These are phyloP conservation scores for Exsudoporus frostii DNA, from an alignment of 768 basidiomycete genomes.

Conservation along the genomic window DNA sequence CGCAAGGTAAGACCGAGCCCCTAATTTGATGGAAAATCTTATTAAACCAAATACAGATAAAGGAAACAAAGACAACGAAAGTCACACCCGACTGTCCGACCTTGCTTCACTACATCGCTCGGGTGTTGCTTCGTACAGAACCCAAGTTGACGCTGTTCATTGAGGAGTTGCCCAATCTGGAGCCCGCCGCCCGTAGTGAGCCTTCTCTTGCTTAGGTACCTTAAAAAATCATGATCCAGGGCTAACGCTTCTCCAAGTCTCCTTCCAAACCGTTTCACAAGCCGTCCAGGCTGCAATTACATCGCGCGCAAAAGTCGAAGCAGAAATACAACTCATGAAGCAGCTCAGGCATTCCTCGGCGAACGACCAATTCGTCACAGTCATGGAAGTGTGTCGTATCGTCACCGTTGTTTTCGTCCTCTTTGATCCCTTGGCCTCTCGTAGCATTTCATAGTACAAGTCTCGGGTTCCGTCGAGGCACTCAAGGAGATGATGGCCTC, in stretches of 20 bases:
- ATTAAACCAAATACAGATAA: conserved; percentile 49
- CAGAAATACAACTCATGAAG: conserved; percentile 49
- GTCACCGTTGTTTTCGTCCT: neutral
- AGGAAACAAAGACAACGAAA: conserved; percentile 76
- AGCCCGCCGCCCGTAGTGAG: conserved; percentile 77
- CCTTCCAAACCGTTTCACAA: conserved; percentile 61
- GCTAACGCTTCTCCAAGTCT: conserved; percentile 47
- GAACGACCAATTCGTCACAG: conserved; percentile 59
- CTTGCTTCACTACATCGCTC: conserved; percentile 86
- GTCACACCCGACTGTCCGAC: conserved; percentile 74
- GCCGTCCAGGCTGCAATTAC: conserved; percentile 54
- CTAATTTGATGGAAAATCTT: neutral
- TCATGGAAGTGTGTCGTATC: conserved; percentile 59
- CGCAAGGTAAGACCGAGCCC: conserved; percentile 56
- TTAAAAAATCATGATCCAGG: neutral
- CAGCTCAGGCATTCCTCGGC: conserved; percentile 28
- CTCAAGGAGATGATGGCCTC: conserved; percentile 56
- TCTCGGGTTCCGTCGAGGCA: conserved; percentile 55
- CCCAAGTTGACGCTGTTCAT: conserved; percentile 66
- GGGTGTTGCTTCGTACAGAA: conserved; percentile 65
- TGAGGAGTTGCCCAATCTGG: conserved; percentile 76
- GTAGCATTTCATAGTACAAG: conserved; percentile 34
- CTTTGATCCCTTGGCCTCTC: neutral
- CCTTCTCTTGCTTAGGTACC: neutral
- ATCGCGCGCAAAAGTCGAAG: conserved; percentile 55